Evolutionary conservation across 148 eudicot genomes (phyloP), one percentile per base, ranked within the genome.

Genomic region (Polygonum maritimum): DNA sequence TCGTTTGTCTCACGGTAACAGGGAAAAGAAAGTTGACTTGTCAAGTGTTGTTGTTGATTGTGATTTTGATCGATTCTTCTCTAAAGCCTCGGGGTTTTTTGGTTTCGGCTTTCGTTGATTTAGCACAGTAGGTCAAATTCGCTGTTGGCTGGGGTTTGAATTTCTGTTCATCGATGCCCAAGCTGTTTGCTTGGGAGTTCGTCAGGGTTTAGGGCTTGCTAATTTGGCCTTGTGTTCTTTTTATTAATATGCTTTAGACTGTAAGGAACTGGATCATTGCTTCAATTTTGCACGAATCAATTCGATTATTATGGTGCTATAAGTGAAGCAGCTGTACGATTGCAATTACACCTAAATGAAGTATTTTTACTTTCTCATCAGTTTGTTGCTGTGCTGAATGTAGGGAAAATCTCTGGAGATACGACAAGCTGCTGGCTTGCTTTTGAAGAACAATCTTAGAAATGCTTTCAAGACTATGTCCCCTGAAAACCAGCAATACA

Each of bases 381-480:
- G 44, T 36, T 67, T 35, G 44, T 38, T 67, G 45, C n/a, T 33
- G 36, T 67, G 38, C 71, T 6, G 4, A 15, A 6, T 15, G 40
- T 45, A 95, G 99, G 91, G 92, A 39, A 89, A 86, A 58, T 83
- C 96, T 22, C 80, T 89, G 76, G 99, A 92, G 83, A 88, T 92
- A 55, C 87, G 98, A 60, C 99, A 95, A 83, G 99, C 98, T 77
- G 96, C 99, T 75, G 99, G 99, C 31, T 82, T 95, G 80, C 94
- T 92, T 69, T 77, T 95, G 84, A 95, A 95, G 79, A 95, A 95
- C 81, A 95, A 95, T 85, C 89, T 95, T 7, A 86, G 91, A 85
- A 78, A 79, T 80, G 83, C 91, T 74, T 91, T 87, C 69, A 86
- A 87, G 44, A 81, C 87, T 48, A 88, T 91, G 91, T 79, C 89